Evolutionary conservation across 2,329 filamentous ascomycete genomes (phyloP), one percentile per base, ranked within the genome.

Genomic region (Neonectria faginata): DNA sequence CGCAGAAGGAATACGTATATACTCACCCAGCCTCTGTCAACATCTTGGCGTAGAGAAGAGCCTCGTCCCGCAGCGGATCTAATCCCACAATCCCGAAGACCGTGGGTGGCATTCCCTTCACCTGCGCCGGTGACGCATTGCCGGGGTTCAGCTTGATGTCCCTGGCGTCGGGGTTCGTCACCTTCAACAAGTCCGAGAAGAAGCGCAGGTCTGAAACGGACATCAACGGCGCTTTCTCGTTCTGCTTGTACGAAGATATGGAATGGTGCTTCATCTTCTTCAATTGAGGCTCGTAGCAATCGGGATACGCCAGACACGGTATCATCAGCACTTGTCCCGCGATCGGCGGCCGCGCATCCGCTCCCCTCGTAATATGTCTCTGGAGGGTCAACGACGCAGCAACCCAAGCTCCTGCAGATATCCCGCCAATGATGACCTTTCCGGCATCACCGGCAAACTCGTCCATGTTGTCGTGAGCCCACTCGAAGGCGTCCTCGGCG

Each of bases 261-360:
- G 76, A 75, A 0, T 73, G 78, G 20, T 80, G 76, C 18, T 74
- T 77, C 53, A 85, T 70, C 64, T 77, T 74, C 11, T 70, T 72
- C 8, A 81, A 31, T 14, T 81, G 76, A 3, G 75, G 53, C 0
- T 53, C 63, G 14, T 72, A 73, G 41, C 67, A 72, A 1, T 70
- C 66, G 0, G 71, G 48, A 10, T 75, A 70, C 42, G 76, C 59
- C 5, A 87, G 50, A 5, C 78, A 80, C 0, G 85, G 84, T 11
- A 86, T 85, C 77, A 84, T 83, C 2, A 87, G 70, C 0, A 86
- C 76, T 65, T 87, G 85, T 0, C 86, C 86, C 0, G 81, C 79
- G 56, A 86, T 75, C 1, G 74, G 67, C 57, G 67, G 78, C 1
- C 62, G 52, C 0, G 55, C 62, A 0, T 68, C 68, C 0, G 68